Evolutionary conservation across 495 filamentous ascomycete genomes (phyloP).

Genomic region (Chaetomium tenue): DNA sequence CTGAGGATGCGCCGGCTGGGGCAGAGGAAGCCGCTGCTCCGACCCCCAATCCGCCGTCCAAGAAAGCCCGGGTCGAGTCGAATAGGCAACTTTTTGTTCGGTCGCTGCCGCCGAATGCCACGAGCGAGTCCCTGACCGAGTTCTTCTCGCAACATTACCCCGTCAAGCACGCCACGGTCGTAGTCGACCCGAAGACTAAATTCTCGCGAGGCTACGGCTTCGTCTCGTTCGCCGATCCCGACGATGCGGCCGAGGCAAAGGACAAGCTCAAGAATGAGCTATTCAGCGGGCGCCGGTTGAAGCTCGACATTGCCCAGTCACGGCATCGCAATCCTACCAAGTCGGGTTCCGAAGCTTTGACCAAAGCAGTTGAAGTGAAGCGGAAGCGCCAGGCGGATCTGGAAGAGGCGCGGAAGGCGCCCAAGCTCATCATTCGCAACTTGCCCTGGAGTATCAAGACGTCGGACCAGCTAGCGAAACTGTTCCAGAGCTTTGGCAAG

Average conservation of each 20-base stretch:
- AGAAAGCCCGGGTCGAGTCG: constrained; percentile 48
- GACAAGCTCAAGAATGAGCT: constrained; percentile 71
- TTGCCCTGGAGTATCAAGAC: constrained; percentile 93
- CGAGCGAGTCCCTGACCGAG: constrained; percentile 77
- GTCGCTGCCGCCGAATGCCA: constrained; percentile 71
- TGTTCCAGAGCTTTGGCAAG: constrained; percentile 88
- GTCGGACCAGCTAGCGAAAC: constrained; percentile 67
- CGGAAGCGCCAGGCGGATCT: constrained; percentile 54
- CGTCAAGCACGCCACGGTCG: constrained; percentile 87
- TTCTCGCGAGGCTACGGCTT: constrained; percentile 90
- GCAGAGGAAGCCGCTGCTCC: constrained; percentile 14
- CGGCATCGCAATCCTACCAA: constrained; percentile 66
- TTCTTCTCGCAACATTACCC: constrained; percentile 93
- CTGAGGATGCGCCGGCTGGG: constrained; percentile 22
- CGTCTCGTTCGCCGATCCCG: constrained; percentile 89
- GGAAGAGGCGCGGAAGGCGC: constrained; percentile 57
- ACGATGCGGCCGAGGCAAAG: constrained; percentile 78
- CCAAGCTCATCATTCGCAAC: constrained; percentile 91
- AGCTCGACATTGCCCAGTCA: constrained; percentile 82
- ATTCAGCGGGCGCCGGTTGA: constrained; percentile 76
- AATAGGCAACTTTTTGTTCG: constrained; percentile 84
- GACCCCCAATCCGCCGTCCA: constrained; percentile 37
- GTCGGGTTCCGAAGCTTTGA: constrained; percentile 35
- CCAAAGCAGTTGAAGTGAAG: constrained; percentile 50
- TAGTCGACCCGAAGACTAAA: constrained; percentile 77